Conservation (phyloP, 345 rosid species). For the Orychophragmus violaceus region DNA sequence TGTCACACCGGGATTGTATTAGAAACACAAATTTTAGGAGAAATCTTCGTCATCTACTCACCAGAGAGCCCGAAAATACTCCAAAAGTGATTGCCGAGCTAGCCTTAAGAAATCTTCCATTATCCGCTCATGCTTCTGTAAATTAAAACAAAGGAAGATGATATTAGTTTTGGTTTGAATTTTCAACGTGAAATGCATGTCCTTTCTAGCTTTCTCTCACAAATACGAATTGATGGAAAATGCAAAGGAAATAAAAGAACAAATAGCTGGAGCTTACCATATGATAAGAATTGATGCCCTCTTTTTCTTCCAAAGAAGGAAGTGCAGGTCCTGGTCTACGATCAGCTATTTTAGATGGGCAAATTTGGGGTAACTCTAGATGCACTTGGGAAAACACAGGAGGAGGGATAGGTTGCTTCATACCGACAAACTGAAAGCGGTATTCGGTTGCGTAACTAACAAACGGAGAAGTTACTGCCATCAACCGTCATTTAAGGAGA, state of each 20-base stretch:
- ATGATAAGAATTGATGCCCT: slow-evolving; percentile 56
- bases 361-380: slow-evolving; percentile 53
- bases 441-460: slow-evolving; percentile 58
- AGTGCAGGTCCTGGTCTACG: slow-evolving; percentile 98
- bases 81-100: slow-evolving; percentile 85
- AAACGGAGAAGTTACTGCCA: slow-evolving; percentile 49
- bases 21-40: too few species aligned
- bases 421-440: slow-evolving; percentile 68
- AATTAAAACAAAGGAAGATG: not conserved
- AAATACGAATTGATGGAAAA: not conserved
- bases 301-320: slow-evolving; percentile 44
- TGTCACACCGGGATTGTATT: too few species aligned
- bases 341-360: slow-evolving; percentile 94
- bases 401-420: slow-evolving; percentile 87
- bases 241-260: not conserved
- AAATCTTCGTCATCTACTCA: slow-evolving; percentile 42
- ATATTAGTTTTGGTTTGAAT: too few species aligned
- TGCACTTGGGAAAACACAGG: slow-evolving; percentile 88
- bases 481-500: slow-evolving; percentile 89
- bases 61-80: slow-evolving; percentile 90
- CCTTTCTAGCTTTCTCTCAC: not conserved
- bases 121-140: slow-evolving; percentile 69
- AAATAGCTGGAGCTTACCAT: slow-evolving; percentile 49
- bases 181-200: not conserved
- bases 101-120: slow-evolving; percentile 83